Conservation (phyloP, 1,284 basidiomycete genomes). For the Ustilago bromivora region DNA sequence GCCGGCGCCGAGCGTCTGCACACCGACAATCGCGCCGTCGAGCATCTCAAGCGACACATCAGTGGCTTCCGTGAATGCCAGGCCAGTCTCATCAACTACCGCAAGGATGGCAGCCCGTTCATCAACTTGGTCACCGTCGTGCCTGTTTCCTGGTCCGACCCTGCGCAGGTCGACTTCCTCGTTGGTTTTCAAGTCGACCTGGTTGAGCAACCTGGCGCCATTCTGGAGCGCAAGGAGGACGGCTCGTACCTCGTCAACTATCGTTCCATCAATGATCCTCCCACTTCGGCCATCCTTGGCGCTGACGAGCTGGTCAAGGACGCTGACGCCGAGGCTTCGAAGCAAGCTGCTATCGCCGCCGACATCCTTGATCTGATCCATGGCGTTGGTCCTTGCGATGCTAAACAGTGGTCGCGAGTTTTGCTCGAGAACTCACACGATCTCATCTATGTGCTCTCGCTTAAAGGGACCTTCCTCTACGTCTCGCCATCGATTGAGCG, state of each 20-base stretch:
- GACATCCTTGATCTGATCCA: slow-evolving; percentile 52
- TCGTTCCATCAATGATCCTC: slow-evolving; percentile 52
- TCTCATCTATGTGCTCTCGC: slow-evolving; percentile 88
- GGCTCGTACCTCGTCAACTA: slow-evolving; percentile 66
- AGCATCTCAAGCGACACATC: slow-evolving; percentile 67
- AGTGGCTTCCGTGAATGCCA: slow-evolving; percentile 75
- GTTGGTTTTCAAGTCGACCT: slow-evolving; percentile 88
- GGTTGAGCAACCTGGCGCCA: slow-evolving; percentile 84
- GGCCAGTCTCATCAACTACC: slow-evolving; percentile 86
- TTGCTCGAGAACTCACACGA: slow-evolving; percentile 72
- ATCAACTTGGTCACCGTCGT: slow-evolving; percentile 71
- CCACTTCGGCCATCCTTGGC: slow-evolving; percentile 33
- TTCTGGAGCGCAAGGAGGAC: slow-evolving; percentile 73
- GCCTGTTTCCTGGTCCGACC: slow-evolving; percentile 74
- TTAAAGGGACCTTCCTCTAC: slow-evolving; percentile 93
- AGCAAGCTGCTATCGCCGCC: slow-evolving; percentile 50
- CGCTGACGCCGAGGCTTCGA: slow-evolving; percentile 44
- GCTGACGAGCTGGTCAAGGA: slow-evolving; percentile 43
- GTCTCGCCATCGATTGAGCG: slow-evolving; percentile 75
- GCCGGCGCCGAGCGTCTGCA: slow-evolving; percentile 78
- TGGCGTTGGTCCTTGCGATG: slow-evolving; percentile 49
- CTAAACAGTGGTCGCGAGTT: slow-evolving; percentile 61
- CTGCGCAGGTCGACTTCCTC: slow-evolving; percentile 80
- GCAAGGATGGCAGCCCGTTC: slow-evolving; percentile 85
- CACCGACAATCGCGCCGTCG: slow-evolving; percentile 79